phyloP scores from a whole-genome alignment of 1,284 basidiomycete genomes.

The Pterulicium gracile region DNA sequence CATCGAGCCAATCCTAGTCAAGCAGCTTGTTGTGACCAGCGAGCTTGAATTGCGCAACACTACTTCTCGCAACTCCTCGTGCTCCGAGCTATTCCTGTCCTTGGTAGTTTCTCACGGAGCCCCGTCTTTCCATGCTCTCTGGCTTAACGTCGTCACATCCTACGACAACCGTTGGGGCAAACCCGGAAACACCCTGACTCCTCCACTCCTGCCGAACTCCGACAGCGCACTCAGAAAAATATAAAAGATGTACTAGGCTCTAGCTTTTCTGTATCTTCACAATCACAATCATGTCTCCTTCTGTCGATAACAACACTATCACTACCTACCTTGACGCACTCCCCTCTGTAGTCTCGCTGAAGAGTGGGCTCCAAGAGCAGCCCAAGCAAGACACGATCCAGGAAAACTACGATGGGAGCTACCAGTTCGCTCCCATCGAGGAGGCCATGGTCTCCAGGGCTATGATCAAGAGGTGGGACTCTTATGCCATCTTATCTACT shows the following conservation, averaged over 20 bases:
- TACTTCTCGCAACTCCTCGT: too few relatives aligned
- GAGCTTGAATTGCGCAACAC: too few relatives aligned
- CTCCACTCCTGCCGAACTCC: not conserved
- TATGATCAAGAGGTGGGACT: constrained; percentile 62
- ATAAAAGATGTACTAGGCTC: too few relatives aligned
- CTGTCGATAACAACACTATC: too few relatives aligned
- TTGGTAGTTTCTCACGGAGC: too few relatives aligned
- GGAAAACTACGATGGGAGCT: constrained; percentile 50
- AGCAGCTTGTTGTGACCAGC: too few relatives aligned
- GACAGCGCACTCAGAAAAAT: too few relatives aligned
- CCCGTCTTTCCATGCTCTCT: too few relatives aligned
- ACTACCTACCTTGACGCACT: not conserved
- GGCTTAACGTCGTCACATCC: not conserved
- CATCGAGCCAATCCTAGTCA: too few relatives aligned
- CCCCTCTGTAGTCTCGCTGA: not conserved
- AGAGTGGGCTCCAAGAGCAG: not conserved
- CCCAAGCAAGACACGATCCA: constrained; percentile 11
- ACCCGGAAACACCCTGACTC: not conserved
- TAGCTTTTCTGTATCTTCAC: too few relatives aligned
- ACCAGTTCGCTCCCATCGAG: constrained; percentile 63
- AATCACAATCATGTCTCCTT: not conserved
- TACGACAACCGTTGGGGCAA: not conserved
- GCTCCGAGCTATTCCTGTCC: too few relatives aligned
- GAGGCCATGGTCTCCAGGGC: constrained; percentile 71
- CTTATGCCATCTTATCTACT: not conserved